These are phyloP conservation scores for Colletotrichum incanum DNA, from an alignment of 2,329 filamentous ascomycete genomes.

Conservation along the genomic window DNA sequence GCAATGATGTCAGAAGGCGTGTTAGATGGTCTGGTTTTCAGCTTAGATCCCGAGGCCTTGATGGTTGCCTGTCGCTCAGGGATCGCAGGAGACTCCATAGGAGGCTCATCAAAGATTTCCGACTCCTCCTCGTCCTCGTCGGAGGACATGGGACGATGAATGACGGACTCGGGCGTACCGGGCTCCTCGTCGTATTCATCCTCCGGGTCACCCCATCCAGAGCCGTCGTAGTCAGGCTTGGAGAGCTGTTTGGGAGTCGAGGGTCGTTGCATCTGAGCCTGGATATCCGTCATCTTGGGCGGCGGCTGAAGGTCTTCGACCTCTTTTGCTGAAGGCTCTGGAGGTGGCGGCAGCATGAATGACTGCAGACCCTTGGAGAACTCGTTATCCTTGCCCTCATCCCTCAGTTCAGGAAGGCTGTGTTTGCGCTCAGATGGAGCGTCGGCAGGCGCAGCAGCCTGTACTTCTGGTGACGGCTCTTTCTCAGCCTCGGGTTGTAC, in stretches of 20 bases:
- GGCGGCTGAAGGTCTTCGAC: constrained; percentile 47
- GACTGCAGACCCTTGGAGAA: constrained; percentile 63
- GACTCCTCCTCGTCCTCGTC: constrained; percentile 56
- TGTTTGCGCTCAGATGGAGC: constrained; percentile 47
- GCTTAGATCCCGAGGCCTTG: constrained; percentile 86
- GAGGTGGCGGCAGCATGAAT: constrained; percentile 62
- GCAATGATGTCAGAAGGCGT: constrained; percentile 87
- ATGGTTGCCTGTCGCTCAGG: constrained; percentile 91
- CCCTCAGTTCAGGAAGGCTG: constrained; percentile 38
- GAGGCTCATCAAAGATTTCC: constrained; percentile 59
- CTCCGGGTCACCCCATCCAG: constrained; percentile 72
- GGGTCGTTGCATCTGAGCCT: constrained; percentile 59
- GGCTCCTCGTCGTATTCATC: constrained; percentile 73
- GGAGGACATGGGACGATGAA: constrained; percentile 77
- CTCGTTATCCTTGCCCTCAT: constrained; percentile 51
- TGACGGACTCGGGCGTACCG: constrained; percentile 90
- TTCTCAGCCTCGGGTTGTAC: constrained; percentile 38
- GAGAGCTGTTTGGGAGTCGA: constrained; percentile 68
- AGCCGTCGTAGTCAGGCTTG: constrained; percentile 76
- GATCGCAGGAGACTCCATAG: constrained; percentile 73
- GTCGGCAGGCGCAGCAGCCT: constrained; percentile 48
- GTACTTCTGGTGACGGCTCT: constrained; percentile 36
- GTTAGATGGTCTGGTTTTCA: constrained; percentile 91
- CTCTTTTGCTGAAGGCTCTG: constrained; percentile 52
- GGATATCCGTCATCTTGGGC: constrained; percentile 55